Conservation (phyloP, 768 basidiomycete genomes). For the Mycena polygramma region DNA sequence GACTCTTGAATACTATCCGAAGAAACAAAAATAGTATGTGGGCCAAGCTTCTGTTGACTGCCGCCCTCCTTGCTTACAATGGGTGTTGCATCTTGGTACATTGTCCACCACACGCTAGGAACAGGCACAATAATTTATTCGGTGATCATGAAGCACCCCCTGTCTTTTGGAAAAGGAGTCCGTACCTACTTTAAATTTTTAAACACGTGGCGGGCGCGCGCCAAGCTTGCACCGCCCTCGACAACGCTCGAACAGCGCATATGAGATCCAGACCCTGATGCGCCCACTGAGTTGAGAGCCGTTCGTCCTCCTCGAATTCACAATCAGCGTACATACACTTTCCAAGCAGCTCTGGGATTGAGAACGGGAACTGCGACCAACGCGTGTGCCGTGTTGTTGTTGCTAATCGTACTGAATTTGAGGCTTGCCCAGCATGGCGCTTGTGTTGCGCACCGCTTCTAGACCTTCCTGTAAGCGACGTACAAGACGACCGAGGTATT, state of each 20-base stretch:
- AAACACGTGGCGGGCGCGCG: too few species aligned
- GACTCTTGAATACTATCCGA: slow-evolving; percentile 68
- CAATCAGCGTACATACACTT: too few species aligned
- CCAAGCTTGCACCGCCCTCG: too few species aligned
- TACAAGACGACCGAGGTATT: slow-evolving; percentile 89
- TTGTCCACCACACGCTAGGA: slow-evolving; percentile 1
- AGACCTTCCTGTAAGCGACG: slow-evolving; percentile 95
- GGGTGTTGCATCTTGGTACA: too few species aligned
- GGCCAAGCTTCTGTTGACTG: slow-evolving; percentile 3
- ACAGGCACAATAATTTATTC: slow-evolving; percentile 10
- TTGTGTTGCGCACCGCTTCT: slow-evolving; percentile 95
- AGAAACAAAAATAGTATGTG: slow-evolving; percentile 16
- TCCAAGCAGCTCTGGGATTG: too few species aligned
- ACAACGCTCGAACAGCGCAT: too few species aligned
- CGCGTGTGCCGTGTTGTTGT: slow-evolving; percentile 87
- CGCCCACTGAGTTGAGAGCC: too few species aligned
- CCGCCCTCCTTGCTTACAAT: not conserved
- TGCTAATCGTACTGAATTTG: slow-evolving; percentile 99
- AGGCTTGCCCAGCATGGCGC: slow-evolving; percentile 96
- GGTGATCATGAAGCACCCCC: not conserved
- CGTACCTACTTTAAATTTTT: too few species aligned
- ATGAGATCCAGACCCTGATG: too few species aligned
- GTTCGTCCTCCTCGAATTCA: too few species aligned
- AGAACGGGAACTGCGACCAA: slow-evolving; percentile 55
- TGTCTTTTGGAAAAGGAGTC: too few species aligned